Conservation (phyloP, 2,329 filamentous ascomycete species). For the Exophiala calicioides region DNA sequence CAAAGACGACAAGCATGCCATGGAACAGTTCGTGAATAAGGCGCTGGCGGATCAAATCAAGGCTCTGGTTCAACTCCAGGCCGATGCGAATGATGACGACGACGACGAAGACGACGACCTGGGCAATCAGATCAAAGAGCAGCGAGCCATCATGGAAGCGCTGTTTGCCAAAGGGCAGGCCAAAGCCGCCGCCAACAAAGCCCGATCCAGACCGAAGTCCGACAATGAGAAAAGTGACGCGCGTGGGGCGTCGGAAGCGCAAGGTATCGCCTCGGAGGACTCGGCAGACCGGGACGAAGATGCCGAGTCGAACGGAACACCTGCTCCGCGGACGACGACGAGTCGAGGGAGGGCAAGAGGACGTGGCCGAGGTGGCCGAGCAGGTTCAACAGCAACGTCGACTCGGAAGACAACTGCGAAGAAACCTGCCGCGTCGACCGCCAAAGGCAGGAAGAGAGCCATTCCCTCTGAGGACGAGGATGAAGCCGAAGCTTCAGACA, state of each 20-base stretch:
- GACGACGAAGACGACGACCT: slow-evolving; percentile 70
- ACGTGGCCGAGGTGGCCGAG: slow-evolving; percentile 46
- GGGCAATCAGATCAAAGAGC: slow-evolving; percentile 70
- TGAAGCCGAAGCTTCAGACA: slow-evolving; percentile 39
- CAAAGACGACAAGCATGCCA: slow-evolving; percentile 91
- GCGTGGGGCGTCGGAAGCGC: slow-evolving; percentile 81
- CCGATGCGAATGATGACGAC: slow-evolving; percentile 65
- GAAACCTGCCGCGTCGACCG: slow-evolving; percentile 34
- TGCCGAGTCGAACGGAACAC: slow-evolving; percentile 50
- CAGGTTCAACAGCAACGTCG: slow-evolving; percentile 41
- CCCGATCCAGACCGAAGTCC: slow-evolving; percentile 72
- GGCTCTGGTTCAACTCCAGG: slow-evolving; percentile 66
- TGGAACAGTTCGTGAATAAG: slow-evolving; percentile 77
- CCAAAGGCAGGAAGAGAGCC: slow-evolving; percentile 35
- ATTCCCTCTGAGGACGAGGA: slow-evolving; percentile 32
- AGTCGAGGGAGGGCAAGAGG: slow-evolving; percentile 52
- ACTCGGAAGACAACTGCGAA: slow-evolving; percentile 39
- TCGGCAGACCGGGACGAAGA: slow-evolving; percentile 35
- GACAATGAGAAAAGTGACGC: slow-evolving; percentile 85
- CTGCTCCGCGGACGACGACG: slow-evolving; percentile 40
- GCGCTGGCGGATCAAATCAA: slow-evolving; percentile 70
- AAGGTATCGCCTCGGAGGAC: slow-evolving; percentile 63
- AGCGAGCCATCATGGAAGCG: slow-evolving; percentile 69
- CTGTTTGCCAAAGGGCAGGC: slow-evolving; percentile 67
- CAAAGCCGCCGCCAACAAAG: slow-evolving; percentile 54